phyloP scores from a whole-genome alignment of 2,329 filamentous ascomycete species.

The Talaromyces sp. region DNA sequence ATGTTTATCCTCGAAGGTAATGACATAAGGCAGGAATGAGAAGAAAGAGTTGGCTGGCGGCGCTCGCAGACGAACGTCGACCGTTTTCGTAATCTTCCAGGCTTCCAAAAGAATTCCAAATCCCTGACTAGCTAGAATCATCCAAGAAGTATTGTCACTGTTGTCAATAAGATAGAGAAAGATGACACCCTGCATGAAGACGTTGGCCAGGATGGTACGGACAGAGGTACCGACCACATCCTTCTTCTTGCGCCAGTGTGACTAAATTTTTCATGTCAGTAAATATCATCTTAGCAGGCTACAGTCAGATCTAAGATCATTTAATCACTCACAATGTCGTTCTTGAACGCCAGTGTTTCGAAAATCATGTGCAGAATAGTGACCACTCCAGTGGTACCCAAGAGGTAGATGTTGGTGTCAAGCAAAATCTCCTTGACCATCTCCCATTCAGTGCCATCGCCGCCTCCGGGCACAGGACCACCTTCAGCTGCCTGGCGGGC shows the following conservation, averaged over 20 bases:
- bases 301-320: not conserved
- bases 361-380: slow-evolving; percentile 91
- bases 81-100: slow-evolving; percentile 97
- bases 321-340: slow-evolving; percentile 69
- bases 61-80: slow-evolving; percentile 79
- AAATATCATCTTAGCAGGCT: not conserved
- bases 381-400: slow-evolving; percentile 81
- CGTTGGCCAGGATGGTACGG: slow-evolving; percentile 92
- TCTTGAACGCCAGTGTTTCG: slow-evolving; percentile 94
- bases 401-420: slow-evolving; percentile 89
- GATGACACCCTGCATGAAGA: slow-evolving; percentile 95
- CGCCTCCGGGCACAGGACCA: slow-evolving; percentile 69
- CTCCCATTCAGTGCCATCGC: slow-evolving; percentile 92
- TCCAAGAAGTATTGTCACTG: slow-evolving; percentile 97
- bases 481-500: slow-evolving; percentile 77
- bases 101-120: slow-evolving; percentile 77
- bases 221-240: slow-evolving; percentile 97
- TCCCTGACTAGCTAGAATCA: slow-evolving; percentile 93
- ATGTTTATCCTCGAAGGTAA: slow-evolving; percentile 95
- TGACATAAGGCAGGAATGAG: slow-evolving; percentile 74
- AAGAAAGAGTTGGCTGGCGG: slow-evolving; percentile 69
- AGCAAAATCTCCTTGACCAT: slow-evolving; percentile 95
- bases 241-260: slow-evolving; percentile 99
- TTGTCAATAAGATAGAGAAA: slow-evolving; percentile 98
- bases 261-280: slow-evolving; percentile 36